Conservation (phyloP, 2,329 filamentous ascomycete genomes). For the Neofusicoccum laricinum region DNA sequence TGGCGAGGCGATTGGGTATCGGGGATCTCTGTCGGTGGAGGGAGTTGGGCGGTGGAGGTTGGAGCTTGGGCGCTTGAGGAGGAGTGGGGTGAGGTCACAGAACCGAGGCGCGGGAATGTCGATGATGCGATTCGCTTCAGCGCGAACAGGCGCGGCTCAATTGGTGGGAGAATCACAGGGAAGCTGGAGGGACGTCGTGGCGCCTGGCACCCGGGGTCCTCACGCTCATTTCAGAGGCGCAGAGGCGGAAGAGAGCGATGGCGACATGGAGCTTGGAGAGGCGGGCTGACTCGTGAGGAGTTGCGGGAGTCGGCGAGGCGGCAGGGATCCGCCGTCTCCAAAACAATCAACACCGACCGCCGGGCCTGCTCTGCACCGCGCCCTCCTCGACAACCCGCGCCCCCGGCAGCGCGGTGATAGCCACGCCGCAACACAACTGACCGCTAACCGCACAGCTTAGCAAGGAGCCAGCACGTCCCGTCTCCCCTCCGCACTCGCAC, state of each 20-base stretch:
- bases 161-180: neutral
- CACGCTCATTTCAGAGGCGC: neutral
- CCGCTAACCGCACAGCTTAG: conserved; percentile 5
- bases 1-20: conserved; percentile 36
- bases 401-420: neutral
- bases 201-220: neutral
- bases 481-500: neutral
- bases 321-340: conserved; percentile 14
- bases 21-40: neutral
- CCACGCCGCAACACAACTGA: neutral
- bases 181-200: neutral
- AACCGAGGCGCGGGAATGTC: neutral
- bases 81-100: conserved; percentile 9
- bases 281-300: neutral
- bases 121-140: neutral
- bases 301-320: neutral
- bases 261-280: neutral
- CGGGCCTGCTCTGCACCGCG: neutral
- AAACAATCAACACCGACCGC: conserved; percentile 15
- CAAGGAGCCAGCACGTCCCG: neutral
- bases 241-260: neutral
- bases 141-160: neutral
- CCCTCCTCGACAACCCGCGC: neutral
- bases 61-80: conserved; percentile 13
- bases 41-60: neutral